Conservation (phyloP, 768 basidiomycete species). For the Tylopilus felleus region DNA sequence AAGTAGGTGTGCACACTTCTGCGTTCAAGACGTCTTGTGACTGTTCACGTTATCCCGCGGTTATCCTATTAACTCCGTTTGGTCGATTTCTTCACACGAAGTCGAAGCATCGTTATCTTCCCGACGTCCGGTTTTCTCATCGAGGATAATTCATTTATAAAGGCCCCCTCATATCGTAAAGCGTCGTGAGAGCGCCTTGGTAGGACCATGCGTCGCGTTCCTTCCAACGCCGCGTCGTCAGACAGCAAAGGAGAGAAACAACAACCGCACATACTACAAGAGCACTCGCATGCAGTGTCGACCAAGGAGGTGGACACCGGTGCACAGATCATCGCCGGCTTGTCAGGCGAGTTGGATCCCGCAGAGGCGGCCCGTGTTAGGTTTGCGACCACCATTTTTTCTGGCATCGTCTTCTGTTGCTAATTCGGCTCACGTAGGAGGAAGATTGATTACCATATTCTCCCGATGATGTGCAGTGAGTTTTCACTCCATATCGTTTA, state of each 20-base stretch:
- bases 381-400: slow-evolving; percentile 26
- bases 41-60: slow-evolving; percentile 4
- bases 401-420: neutral
- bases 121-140: neutral
- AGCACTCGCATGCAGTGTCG: slow-evolving; percentile 26
- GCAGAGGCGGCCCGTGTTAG: slow-evolving; percentile 50
- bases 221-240: slow-evolving; percentile 10
- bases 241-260: slow-evolving; percentile 15
- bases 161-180: neutral
- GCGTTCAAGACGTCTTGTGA: neutral
- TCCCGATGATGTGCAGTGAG: slow-evolving; percentile 72
- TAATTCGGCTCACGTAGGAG: slow-evolving; percentile 28
- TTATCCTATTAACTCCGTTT: neutral
- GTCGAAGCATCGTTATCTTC: neutral
- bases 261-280: neutral
- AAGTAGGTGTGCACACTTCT: neutral
- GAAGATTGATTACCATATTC: slow-evolving; percentile 66
- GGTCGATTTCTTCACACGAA: slow-evolving; percentile 10
- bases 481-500: slow-evolving; percentile 8
- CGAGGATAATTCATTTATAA: slow-evolving; percentile 5
- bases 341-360: slow-evolving; percentile 45
- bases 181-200: neutral
- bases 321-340: slow-evolving; percentile 51
- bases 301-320: slow-evolving; percentile 58
- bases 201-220: neutral